A percentile compares a stretch with the other conserved stretches of the same genome.
These are phyloP conservation scores for Bruguiera sexangula DNA, from an alignment of 345 rosid genomes.

Conservation along the genomic window DNA sequence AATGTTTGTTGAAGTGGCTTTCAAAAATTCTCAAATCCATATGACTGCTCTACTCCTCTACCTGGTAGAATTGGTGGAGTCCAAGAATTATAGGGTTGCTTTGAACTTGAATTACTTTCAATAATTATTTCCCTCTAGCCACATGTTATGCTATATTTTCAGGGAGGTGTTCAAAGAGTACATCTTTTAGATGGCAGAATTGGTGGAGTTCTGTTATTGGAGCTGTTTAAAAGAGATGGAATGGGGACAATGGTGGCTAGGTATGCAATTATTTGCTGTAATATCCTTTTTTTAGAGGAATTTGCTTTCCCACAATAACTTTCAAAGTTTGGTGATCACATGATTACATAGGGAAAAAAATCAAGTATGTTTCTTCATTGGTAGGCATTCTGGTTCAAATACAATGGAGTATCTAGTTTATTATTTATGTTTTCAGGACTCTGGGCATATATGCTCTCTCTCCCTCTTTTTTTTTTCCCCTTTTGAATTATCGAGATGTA, in stretches of 20 bases:
- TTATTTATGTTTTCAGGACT: too few relatives aligned
- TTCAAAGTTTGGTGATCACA: background rate
- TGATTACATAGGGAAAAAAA: background rate
- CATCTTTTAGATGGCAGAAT: constrained; percentile 92
- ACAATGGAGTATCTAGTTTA: too few relatives aligned
- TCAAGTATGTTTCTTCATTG: too few relatives aligned
- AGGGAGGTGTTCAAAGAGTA: constrained; percentile 98
- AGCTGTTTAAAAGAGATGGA: constrained; percentile 93
- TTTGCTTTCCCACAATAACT: too few relatives aligned
- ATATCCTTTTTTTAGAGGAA: background rate
- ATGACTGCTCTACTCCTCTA: too few relatives aligned
- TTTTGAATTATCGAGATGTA: too few relatives aligned
- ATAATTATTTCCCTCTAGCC: background rate
- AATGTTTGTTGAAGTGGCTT: too few relatives aligned
- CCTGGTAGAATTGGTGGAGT: background rate
- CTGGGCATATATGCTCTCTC: too few relatives aligned
- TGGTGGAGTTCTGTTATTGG: constrained; percentile 74
- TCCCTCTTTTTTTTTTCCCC: too few relatives aligned
- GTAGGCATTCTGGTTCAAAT: too few relatives aligned
- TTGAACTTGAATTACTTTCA: constrained; percentile 1
- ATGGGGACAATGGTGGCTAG: constrained; percentile 99
- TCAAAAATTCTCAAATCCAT: too few relatives aligned
- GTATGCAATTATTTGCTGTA: constrained; percentile 27
- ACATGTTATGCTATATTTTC: constrained; percentile 22
- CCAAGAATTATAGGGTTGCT: background rate